Percentiles rank a stretch among this genome's conserved stretches.
Evolutionary conservation across 495 filamentous ascomycete species (phyloP).

Genomic region (Tuber calosporum): DNA sequence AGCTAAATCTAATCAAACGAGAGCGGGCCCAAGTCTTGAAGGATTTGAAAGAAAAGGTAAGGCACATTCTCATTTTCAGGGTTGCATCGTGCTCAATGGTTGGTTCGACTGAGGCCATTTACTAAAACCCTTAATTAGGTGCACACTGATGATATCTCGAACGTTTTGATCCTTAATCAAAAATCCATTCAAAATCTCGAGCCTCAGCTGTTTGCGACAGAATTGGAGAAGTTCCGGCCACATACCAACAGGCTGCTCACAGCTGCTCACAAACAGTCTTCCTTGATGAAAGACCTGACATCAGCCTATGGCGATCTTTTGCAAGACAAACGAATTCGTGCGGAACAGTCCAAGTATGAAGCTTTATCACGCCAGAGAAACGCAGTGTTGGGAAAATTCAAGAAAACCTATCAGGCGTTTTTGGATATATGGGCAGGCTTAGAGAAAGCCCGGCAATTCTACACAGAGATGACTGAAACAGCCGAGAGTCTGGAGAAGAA

Average conservation of each 20-base stretch:
- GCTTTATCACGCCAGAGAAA: constrained; percentile 72
- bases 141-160: constrained; percentile 92
- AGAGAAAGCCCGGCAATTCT: constrained; percentile 80
- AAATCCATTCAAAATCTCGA: constrained; percentile 87
- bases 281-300: constrained; percentile 91
- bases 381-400: constrained; percentile 76
- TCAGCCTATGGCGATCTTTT: constrained; percentile 78
- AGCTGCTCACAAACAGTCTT: constrained; percentile 86
- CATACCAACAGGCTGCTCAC: constrained; percentile 86
- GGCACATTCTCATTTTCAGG: constrained; percentile 18
- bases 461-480: constrained; percentile 89
- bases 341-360: constrained; percentile 93
- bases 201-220: constrained; percentile 79
- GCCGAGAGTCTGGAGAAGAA: constrained; percentile 94
- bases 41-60: constrained; percentile 93
- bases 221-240: constrained; percentile 92
- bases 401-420: constrained; percentile 86
- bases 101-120: constrained; percentile 5
- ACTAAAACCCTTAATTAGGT: constrained; percentile 54
- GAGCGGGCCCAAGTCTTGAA: constrained; percentile 87
- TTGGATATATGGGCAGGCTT: constrained; percentile 82
- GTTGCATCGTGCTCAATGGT: background rate
- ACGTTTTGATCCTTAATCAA: constrained; percentile 93
- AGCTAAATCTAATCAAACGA: constrained; percentile 80
- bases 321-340: constrained; percentile 86